A percentile compares a stretch with the other conserved stretches of the same genome.
phyloP scores from a whole-genome alignment of 495 filamentous ascomycete species.

The Penicillium tannophilum region DNA sequence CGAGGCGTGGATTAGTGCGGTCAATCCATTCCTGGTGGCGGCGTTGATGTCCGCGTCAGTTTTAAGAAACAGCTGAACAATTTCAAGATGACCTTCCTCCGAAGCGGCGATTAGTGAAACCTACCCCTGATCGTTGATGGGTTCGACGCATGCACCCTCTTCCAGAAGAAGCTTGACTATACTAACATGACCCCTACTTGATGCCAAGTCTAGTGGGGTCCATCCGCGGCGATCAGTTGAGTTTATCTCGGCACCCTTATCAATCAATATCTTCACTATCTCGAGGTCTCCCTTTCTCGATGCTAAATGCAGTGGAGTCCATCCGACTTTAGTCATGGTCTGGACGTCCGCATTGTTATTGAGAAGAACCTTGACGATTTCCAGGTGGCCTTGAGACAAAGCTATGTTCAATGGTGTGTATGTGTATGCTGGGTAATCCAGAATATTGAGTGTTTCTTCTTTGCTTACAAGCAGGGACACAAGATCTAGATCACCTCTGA shows the following conservation, averaged over 20 bases:
- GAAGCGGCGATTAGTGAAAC: neutral
- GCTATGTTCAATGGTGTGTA: neutral
- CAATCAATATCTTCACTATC: neutral
- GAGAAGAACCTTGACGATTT: neutral
- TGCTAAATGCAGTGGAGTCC: neutral
- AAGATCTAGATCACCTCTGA: no score
- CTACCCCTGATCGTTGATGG: neutral
- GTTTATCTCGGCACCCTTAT: neutral
- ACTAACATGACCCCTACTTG: no score
- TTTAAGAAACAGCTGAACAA: neutral
- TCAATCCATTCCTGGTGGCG: neutral
- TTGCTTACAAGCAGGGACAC: no score
- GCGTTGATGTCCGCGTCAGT: neutral
- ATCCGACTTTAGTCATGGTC: neutral
- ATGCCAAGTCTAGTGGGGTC: no score
- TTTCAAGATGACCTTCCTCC: neutral
- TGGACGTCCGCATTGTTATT: constrained; percentile 1
- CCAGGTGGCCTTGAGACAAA: neutral
- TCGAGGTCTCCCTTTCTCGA: neutral
- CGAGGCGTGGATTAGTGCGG: neutral
- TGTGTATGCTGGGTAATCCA: no score
- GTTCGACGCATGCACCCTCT: no score
- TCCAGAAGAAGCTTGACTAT: no score
- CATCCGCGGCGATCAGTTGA: no score
- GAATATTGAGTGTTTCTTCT: no score